Evolutionary conservation across 1,139 yeast genomes (phyloP).

Genomic region (Blastobotrys apis): DNA sequence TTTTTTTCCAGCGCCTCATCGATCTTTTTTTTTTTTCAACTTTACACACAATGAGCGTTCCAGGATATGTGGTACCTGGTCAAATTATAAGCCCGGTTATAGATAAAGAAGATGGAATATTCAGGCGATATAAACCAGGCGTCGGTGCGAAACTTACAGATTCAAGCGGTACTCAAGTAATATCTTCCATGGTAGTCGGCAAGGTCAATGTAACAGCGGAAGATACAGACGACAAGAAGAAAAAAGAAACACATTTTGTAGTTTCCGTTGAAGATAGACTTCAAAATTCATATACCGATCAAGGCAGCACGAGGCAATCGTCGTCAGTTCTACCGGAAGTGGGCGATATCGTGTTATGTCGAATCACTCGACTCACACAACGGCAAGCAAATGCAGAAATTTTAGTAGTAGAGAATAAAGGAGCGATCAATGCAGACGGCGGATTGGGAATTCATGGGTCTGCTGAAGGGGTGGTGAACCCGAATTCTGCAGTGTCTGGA

Average conservation of each 20-base stretch:
- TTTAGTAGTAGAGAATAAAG: constrained; percentile 66
- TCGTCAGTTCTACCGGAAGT: constrained; percentile 65
- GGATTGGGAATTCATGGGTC: constrained; percentile 66
- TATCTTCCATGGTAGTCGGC: constrained; percentile 71
- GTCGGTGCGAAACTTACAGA: constrained; percentile 38
- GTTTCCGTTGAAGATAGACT: constrained; percentile 26
- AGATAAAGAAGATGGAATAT: constrained; percentile 32
- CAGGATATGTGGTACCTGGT: constrained; percentile 66
- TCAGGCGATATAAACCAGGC: constrained; percentile 46
- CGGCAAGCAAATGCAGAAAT: constrained; percentile 82
- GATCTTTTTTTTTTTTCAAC: neutral
- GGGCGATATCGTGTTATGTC: constrained; percentile 75
- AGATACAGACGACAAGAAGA: constrained; percentile 16
- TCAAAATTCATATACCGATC: constrained; percentile 29
- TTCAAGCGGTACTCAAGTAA: constrained; percentile 35
- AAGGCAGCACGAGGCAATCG: constrained; percentile 26
- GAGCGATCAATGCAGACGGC: constrained; percentile 54
- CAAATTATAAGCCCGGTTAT: constrained; percentile 53
- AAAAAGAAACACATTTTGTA: constrained; percentile 8
- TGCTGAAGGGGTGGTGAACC: constrained; percentile 32
- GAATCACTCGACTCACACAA: constrained; percentile 60
- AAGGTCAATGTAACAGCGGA: constrained; percentile 35
- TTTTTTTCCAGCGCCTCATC: neutral
- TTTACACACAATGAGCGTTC: constrained; percentile 28
- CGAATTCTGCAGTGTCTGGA: constrained; percentile 39